Evolutionary conservation across 805 yeast species (phyloP), one percentile per base, ranked within the genome.

Genomic region (Isabelozyma heimii): DNA sequence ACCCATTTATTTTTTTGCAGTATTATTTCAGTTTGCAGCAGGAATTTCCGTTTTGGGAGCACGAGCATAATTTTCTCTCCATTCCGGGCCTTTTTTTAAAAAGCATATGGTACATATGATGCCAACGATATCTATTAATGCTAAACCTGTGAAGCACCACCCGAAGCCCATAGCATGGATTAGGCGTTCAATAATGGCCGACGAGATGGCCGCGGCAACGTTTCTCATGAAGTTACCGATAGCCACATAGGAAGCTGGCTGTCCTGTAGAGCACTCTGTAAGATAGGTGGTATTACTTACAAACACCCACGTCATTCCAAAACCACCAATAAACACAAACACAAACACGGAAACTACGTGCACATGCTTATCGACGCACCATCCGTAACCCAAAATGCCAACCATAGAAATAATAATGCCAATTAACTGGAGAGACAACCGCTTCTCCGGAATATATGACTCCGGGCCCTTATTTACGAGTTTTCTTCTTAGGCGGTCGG

Each of bases 231-330:
- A 64, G 50, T 81, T 80, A 1, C 81, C 81, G 42, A 81, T 60
- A 0, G 85, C 83, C 20, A 81, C 81, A 45, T 75, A 70, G 0
- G 81, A 71, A 1, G 84, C 81, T 1, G 83, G 78, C 52, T 76
- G 79, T 1, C 70, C 73, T 4, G 75, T 66, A 10, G 78, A 66
- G 37, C 80, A 67, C 51, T 81, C 85, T 1, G 83, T 74, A 44
- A 80, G 57, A 56, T 80, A 81, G 0, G 85, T 77, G 50, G 81
- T 79, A 3, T 77, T 76, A 0, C 80, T 73, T 16, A 78, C 76
- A 50, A 79, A 77, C 28, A 79, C 76, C 78, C 83, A 80, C 0
- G 84, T 77, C 70, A 79, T 70, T 1, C 84, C 84, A 55, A 78
- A 76, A 0, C 83, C 82, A 28, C 67, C 65, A 5, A 79, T 56